Evolutionary conservation across 1,139 yeast genomes (phyloP).

Genomic region (Yamadazyma diospyri): DNA sequence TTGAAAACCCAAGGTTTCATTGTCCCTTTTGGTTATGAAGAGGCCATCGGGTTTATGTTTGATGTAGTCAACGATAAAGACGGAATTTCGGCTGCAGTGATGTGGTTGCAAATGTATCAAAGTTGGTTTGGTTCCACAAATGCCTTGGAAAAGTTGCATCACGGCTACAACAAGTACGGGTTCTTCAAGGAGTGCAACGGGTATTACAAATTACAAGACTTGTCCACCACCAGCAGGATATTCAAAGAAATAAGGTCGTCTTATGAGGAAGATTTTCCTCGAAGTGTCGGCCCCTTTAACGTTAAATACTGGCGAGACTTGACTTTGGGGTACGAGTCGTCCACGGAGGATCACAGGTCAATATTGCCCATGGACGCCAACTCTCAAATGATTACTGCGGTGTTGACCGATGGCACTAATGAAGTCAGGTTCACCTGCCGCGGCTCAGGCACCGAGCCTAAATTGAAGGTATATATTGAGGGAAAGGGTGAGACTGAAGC

Average conservation of each 20-base stretch:
- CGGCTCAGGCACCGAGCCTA: conserved; percentile 97
- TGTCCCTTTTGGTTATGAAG: conserved; percentile 92
- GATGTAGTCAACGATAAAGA: conserved; percentile 87
- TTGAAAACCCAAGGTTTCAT: conserved; percentile 57
- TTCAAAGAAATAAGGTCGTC: conserved; percentile 52
- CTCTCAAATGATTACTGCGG: conserved; percentile 85
- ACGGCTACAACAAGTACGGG: conserved; percentile 66
- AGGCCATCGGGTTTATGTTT: conserved; percentile 95
- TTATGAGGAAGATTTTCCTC: conserved; percentile 33
- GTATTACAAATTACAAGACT: conserved; percentile 66
- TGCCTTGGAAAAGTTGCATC: conserved; percentile 49
- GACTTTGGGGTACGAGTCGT: conserved; percentile 76
- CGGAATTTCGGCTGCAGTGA: conserved; percentile 77
- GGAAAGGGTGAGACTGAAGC: conserved; percentile 50
- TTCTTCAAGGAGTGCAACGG: conserved; percentile 84
- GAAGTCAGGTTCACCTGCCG: conserved; percentile 74
- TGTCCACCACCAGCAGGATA: conserved; percentile 46
- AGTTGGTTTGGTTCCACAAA: conserved; percentile 40
- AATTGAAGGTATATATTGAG: conserved; percentile 86
- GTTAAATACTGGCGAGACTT: conserved; percentile 78
- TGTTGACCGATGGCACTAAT: conserved; percentile 17
- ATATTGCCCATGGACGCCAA: conserved; percentile 62
- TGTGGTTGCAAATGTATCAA: conserved; percentile 72
- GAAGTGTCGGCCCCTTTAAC: conserved; percentile 46
- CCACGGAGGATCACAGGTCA: conserved; percentile 57